Evolutionary conservation across 768 basidiomycete genomes (phyloP).

Genomic region (Filobasidium floriforme): DNA sequence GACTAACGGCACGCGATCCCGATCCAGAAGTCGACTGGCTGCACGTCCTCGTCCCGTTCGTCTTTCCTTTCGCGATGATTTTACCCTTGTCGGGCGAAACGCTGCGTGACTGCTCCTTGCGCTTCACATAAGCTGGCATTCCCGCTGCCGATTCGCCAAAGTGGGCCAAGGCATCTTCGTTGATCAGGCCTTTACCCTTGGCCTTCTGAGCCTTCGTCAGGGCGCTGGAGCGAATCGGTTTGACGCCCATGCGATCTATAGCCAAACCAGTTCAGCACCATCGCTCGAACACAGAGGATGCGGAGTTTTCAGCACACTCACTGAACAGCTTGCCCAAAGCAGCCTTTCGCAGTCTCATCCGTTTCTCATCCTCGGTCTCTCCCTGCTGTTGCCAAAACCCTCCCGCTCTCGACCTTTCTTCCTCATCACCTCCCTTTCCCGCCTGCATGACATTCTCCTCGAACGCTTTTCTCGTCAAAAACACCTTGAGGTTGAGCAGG

Average conservation of each 20-base stretch:
- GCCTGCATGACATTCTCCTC: constrained; percentile 12
- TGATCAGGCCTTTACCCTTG: constrained; percentile 37
- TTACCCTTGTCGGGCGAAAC: constrained; percentile 41
- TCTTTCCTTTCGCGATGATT: constrained; percentile 4
- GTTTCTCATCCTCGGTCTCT: constrained; percentile 70
- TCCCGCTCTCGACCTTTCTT: constrained; percentile 17
- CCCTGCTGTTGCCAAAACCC: constrained; percentile 63
- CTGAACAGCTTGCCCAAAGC: constrained; percentile 69
- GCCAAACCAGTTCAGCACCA: not conserved
- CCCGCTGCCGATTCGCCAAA: constrained; percentile 43
- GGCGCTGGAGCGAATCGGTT: constrained; percentile 50
- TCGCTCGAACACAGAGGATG: not conserved
- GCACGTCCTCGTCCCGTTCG: not conserved
- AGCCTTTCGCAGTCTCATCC: constrained; percentile 69
- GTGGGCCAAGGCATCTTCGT: constrained; percentile 45
- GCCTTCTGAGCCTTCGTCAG: constrained; percentile 41
- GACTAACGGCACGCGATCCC: constrained; percentile 2
- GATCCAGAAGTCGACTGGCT: not conserved
- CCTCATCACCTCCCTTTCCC: constrained; percentile 24
- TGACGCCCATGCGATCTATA: constrained; percentile 53
- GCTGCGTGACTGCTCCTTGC: constrained; percentile 41
- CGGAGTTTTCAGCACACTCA: constrained; percentile 33
- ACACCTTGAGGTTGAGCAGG: constrained; percentile 67
- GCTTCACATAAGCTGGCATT: constrained; percentile 8
- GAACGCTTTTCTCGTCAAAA: constrained; percentile 64